phyloP scores from a whole-genome alignment of 768 basidiomycete genomes.

The Suillus hirtellus region DNA sequence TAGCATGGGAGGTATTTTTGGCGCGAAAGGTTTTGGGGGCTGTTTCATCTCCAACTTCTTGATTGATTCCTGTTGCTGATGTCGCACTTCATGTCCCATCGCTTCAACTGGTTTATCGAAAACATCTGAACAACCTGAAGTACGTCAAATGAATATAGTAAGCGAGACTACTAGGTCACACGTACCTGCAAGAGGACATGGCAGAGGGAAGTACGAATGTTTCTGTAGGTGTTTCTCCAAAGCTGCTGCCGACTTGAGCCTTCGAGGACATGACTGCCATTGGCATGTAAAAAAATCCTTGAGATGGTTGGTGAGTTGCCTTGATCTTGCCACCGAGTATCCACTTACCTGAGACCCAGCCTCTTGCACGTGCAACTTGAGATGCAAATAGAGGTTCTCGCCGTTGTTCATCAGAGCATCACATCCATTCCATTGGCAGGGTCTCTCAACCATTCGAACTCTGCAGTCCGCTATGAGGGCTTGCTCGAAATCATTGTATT shows the following conservation, averaged over 20 bases:
- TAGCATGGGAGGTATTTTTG: constrained; percentile 32
- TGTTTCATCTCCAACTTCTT: constrained; percentile 24
- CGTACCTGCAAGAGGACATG: constrained; percentile 44
- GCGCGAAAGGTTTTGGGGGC: constrained; percentile 35
- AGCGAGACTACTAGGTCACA: constrained; percentile 2
- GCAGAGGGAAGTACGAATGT: constrained; percentile 40
- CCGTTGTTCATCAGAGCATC: constrained; percentile 54
- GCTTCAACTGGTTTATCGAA: constrained; percentile 48
- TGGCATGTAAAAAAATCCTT: constrained; percentile 47
- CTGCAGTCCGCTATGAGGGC: constrained; percentile 49
- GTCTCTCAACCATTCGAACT: constrained; percentile 44
- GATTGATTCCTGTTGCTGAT: constrained; percentile 25
- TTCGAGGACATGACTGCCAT: constrained; percentile 59
- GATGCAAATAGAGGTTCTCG: constrained; percentile 50
- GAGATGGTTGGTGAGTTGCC: constrained; percentile 13
- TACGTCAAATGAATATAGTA: constrained; percentile 12
- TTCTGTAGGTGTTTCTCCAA: constrained; percentile 51
- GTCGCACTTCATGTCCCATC: constrained; percentile 50
- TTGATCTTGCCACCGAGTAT: constrained; percentile 11
- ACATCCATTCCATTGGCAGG: constrained; percentile 65
- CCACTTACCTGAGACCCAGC: constrained; percentile 30
- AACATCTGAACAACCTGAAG: constrained; percentile 52
- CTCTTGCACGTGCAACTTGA: constrained; percentile 39
- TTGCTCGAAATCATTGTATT: constrained; percentile 38
- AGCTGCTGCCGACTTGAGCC: constrained; percentile 36